Evolutionary conservation across 192 early-diverging fungal species (phyloP).

Genomic region (Allomyces macrogynus): DNA sequence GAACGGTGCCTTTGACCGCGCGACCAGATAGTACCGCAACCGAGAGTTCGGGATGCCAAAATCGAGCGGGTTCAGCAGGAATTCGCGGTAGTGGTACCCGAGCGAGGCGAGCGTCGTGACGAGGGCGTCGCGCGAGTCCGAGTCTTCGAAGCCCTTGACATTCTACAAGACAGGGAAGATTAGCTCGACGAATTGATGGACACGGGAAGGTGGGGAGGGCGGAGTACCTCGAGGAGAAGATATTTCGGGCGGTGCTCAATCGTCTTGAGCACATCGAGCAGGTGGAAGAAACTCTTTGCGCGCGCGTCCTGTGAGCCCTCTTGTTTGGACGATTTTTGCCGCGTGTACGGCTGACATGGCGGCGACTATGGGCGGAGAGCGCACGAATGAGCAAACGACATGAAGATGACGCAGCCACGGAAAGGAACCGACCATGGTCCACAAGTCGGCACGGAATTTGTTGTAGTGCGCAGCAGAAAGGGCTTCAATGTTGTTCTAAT

Average conservation of each 20-base stretch:
- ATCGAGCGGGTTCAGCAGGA: conserved; percentile 1
- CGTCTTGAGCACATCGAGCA: not conserved
- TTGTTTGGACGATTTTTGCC: not conserved
- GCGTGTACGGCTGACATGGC: not conserved
- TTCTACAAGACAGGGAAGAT: not conserved
- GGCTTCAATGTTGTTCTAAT: not conserved
- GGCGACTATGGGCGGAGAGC: not conserved
- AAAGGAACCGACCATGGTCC: not conserved
- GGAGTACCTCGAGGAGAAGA: not conserved
- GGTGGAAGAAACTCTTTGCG: not conserved
- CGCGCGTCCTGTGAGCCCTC: not conserved
- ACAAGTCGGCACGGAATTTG: not conserved
- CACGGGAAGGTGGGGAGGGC: no score
- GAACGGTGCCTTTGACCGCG: not conserved
- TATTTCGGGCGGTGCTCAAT: not conserved
- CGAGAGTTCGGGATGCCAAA: conserved; percentile 2
- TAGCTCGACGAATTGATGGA: no score
- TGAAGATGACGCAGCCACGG: not conserved
- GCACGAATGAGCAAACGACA: not conserved
- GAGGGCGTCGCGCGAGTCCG: not conserved
- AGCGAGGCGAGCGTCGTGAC: not conserved
- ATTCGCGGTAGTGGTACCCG: not conserved
- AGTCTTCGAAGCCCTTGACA: not conserved
- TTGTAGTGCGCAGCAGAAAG: not conserved
- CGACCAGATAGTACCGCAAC: conserved; percentile 1